Base-by-base conservation (phyloP, 1,284 basidiomycete genomes). In the Melampsora abietis-canadensis region DNA sequence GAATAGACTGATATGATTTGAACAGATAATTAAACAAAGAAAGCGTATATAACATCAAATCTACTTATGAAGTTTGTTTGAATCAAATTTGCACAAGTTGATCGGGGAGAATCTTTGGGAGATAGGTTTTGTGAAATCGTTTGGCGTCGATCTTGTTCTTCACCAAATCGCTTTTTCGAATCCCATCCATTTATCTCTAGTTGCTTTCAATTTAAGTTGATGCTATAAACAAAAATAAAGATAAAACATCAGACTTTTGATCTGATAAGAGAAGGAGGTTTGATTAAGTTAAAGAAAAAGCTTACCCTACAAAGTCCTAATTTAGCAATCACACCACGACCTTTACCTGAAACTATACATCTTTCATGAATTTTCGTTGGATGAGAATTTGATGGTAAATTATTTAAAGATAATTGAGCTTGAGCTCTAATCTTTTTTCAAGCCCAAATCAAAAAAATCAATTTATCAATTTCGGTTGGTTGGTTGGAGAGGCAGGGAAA, bases 161-260 rank as follows among this genome's bases (percentile, higher is more conserved):
- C 30, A 74, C 72, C 72, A 74, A 54, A 74, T 63, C 19, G 72
- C 72, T 66, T 74, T 74, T 46, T 74, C 72, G 21, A 74, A 74
- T 7, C 72, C 72, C 57, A 66, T 59, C 72, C 72, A 74, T 24
- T 74, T 74, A 37, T 74, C 72, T 47, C 44, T 66, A 27, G 72
- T 74, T 4, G 72, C 72, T 47, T 74, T 74, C 8, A 74, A 34
- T 30, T 74, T 74, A n/a, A 74, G 40, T 46, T 74, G 72, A 47
- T 74, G 72, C 72, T 74, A 37, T 15, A 21, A 61, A 34, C 2
- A 61, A 27, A 27, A 27, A 27, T n/a, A n/a, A n/a, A n/a, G n/a
- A n/a, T n/a, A n/a, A n/a, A n/a, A n/a, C n/a, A n/a, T n/a, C n/a
- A n/a, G n/a, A n/a, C n/a, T n/a, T n/a, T n/a, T n/a, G n/a, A n/a